Base-by-base conservation (phyloP, 2,329 filamentous ascomycete genomes). In the Didymosphaeria variabile region DNA sequence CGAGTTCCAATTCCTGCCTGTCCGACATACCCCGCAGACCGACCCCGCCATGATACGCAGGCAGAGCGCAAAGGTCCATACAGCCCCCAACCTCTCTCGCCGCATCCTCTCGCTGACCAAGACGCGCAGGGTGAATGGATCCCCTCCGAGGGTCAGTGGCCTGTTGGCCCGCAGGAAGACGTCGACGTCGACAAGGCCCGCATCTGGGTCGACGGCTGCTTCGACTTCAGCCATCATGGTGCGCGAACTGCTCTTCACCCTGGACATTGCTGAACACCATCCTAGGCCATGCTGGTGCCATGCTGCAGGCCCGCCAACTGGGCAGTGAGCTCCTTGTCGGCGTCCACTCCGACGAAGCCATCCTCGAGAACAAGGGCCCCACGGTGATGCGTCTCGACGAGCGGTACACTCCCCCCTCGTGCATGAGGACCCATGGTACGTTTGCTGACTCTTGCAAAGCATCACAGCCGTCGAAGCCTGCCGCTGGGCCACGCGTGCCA, bases 171-270 rank as follows among this genome's bases (percentile, higher is more conserved):
- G 12, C 88, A 90, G 76, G 80, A 88, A 44, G 85, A 88, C 72
- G 75, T 86, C 45, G 75, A 81, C 2, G 82, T 90, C 50, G 81
- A 80, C 29, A 85, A 90, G 59, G 88, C 91, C 71, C 89, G 94
- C 68, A 92, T 99, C 73, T 99, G 96, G 96, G 91, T 99, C 29
- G 95, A 99, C 78, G 95, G 95, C 65, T 99, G 95, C 85, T 99
- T 97, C 82, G 95, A 99, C 83, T 99, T 99, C 81, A 96, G 94
- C 81, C 95, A 99, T 79, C 95, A 98, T 78, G 95, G 92, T 93
- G 79, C 23, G 67, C 45, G 13, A 38, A n/a, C 38, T n/a, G 17
- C 38, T 5, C 9, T 15, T 38, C 8, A 17, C 47, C 4, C 45
- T 9, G 5, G 49, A 36, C 34, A 7, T 29, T 8, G 31, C 65